Percentiles rank a stretch among this genome's conserved stretches.
These are phyloP conservation scores for Puccinellia tenuiflora DNA, from an alignment of 176 grass and related monocot species.

Conservation along the genomic window DNA sequence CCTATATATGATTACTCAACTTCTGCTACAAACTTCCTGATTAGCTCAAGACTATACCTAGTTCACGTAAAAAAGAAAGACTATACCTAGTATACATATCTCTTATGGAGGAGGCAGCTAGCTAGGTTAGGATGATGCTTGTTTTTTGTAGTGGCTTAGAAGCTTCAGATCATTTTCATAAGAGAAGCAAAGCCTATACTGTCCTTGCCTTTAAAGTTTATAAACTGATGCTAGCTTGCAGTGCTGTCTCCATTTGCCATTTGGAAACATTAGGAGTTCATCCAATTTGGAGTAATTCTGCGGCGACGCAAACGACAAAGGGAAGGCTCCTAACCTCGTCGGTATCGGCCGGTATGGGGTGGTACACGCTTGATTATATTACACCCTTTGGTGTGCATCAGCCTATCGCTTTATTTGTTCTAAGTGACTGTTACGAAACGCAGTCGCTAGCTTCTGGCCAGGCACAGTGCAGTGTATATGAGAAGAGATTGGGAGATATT, in stretches of 20 bases:
- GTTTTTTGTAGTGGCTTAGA: conserved; percentile 20
- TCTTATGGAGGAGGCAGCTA: background rate
- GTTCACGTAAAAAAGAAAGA: no score
- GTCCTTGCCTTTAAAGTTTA: conserved; percentile 27
- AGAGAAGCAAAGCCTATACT: conserved; percentile 31
- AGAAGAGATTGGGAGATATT: background rate
- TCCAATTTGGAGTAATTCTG: conserved; percentile 38
- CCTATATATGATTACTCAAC: background rate
- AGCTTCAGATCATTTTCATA: background rate
- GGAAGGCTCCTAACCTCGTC: conserved; percentile 40
- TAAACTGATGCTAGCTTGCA: conserved; percentile 17
- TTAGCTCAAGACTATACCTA: background rate
- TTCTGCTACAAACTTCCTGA: background rate
- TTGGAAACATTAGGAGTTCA: conserved; percentile 29
- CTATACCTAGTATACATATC: background rate
- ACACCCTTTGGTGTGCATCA: conserved; percentile 13
- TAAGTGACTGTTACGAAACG: conserved; percentile 24
- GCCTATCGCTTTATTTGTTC: conserved; percentile 1
- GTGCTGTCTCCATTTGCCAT: conserved; percentile 23
- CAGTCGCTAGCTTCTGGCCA: conserved; percentile 1
- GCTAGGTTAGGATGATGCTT: background rate
- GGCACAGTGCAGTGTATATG: background rate
- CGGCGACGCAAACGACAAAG: conserved; percentile 34
- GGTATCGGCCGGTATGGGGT: conserved; percentile 31
- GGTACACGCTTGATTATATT: conserved; percentile 13